Conservation (phyloP, 2,329 filamentous ascomycete genomes). For the Curvularia sp. region DNA sequence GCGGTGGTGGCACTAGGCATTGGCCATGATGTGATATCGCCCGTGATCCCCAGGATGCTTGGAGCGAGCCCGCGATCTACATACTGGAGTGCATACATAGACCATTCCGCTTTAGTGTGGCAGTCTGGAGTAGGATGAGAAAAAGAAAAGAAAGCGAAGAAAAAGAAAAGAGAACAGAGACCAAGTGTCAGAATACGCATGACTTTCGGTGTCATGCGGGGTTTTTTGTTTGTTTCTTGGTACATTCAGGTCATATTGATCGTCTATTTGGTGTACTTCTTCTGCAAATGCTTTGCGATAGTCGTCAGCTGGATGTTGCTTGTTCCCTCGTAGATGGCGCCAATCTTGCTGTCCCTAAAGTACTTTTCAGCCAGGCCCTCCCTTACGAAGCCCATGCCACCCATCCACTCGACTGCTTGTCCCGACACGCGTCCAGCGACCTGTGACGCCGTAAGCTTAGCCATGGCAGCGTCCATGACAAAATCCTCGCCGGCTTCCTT, state of each 20-base stretch:
- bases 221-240: not conserved
- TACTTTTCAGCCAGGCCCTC: constrained; percentile 98
- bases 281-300: constrained; percentile 74
- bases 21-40: not conserved
- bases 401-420: constrained; percentile 97
- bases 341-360: constrained; percentile 98
- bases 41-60: constrained; percentile 10
- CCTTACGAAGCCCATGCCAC: constrained; percentile 97
- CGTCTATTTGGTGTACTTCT: constrained; percentile 67
- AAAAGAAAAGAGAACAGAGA: not conserved
- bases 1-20: constrained; percentile 8
- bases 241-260: not conserved
- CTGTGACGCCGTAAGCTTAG: constrained; percentile 93
- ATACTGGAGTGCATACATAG: not conserved
- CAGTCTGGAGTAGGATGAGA: not conserved
- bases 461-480: constrained; percentile 95
- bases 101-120: not conserved
- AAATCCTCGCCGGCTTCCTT: constrained; percentile 98
- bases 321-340: constrained; percentile 94
- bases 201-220: not conserved
- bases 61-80: constrained; percentile 14
- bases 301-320: constrained; percentile 76
- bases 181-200: not conserved
- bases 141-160: not conserved
- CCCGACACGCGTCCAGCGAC: constrained; percentile 87